phyloP scores from a whole-genome alignment of 345 rosid species.

The Trapa bicornis region DNA sequence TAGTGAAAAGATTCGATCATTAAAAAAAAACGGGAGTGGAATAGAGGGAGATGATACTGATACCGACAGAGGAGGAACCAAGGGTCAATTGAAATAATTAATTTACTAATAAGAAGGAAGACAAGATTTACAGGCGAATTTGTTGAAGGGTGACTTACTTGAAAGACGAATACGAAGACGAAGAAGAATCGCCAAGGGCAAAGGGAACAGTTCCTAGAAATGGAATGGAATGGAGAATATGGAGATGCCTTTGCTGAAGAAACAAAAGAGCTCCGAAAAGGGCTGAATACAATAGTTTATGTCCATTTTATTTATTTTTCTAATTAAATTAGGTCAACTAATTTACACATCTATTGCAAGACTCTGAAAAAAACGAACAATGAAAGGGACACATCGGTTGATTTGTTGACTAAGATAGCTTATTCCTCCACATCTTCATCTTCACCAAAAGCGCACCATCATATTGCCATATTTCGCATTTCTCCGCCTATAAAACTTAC shows the following conservation, averaged over 20 bases:
- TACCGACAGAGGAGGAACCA: constrained; percentile 1
- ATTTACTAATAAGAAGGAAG: not conserved
- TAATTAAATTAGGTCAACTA: no score
- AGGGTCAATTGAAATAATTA: not conserved
- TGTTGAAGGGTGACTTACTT: constrained; percentile 13
- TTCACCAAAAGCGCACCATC: no score
- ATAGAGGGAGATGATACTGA: not conserved
- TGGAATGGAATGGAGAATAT: not conserved
- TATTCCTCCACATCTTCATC: not conserved
- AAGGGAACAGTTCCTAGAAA: not conserved
- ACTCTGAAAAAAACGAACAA: not conserved
- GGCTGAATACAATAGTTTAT: not conserved
- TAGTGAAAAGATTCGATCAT: constrained; percentile 18
- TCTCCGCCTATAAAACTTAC: no score
- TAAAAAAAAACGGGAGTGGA: not conserved
- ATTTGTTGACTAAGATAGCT: not conserved
- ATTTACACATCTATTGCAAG: not conserved
- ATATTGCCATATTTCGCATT: no score
- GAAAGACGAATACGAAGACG: constrained; percentile 4
- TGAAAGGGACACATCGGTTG: not conserved
- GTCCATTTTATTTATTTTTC: no score
- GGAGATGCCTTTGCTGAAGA: not conserved
- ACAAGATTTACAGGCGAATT: constrained; percentile 2
- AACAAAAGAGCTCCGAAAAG: not conserved
- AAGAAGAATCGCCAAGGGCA: not conserved